Evolutionary conservation across 1,284 basidiomycete species (phyloP).

Genomic region (Termitomyces sp.): DNA sequence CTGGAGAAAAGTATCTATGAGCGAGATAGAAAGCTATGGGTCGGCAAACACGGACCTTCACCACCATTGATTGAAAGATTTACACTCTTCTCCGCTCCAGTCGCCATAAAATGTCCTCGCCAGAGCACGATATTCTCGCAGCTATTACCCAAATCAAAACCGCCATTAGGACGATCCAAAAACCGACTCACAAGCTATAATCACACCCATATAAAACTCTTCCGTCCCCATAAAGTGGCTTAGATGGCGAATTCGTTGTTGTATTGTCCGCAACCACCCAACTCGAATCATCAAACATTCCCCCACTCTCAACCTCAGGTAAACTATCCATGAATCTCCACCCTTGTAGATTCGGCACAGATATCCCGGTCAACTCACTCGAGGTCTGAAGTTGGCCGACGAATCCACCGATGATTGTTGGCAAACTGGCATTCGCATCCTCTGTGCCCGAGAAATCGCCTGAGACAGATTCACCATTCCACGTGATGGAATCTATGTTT

Average conservation of each 20-base stretch:
- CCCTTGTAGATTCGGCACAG: constrained; percentile 36
- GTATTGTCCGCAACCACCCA: constrained; percentile 69
- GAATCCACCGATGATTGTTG: constrained; percentile 30
- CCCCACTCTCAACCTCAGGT: constrained; percentile 50
- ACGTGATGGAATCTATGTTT: constrained; percentile 48
- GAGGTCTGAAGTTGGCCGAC: constrained; percentile 26
- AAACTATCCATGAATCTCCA: constrained; percentile 73
- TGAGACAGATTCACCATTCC: constrained; percentile 59
- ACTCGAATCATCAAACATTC: constrained; percentile 48
- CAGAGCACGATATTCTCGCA: constrained; percentile 77
- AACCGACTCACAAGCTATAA: constrained; percentile 65
- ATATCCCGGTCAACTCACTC: constrained; percentile 19
- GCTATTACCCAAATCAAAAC: constrained; percentile 29
- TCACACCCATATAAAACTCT: constrained; percentile 75
- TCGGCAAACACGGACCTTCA: constrained; percentile 41
- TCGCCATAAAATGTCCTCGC: constrained; percentile 72
- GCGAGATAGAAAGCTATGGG: neutral
- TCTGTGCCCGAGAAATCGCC: constrained; percentile 27
- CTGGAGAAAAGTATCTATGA: constrained; percentile 26
- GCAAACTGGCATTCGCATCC: constrained; percentile 22
- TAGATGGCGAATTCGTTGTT: constrained; percentile 63
- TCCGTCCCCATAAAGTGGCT: constrained; percentile 68
- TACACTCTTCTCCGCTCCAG: constrained; percentile 51
- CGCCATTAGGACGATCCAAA: neutral
- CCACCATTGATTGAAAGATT: constrained; percentile 78